A percentile compares a stretch with the other conserved stretches of the same genome.
phyloP scores from a whole-genome alignment of 768 basidiomycete species.

The Rhizopogon roseolus region DNA sequence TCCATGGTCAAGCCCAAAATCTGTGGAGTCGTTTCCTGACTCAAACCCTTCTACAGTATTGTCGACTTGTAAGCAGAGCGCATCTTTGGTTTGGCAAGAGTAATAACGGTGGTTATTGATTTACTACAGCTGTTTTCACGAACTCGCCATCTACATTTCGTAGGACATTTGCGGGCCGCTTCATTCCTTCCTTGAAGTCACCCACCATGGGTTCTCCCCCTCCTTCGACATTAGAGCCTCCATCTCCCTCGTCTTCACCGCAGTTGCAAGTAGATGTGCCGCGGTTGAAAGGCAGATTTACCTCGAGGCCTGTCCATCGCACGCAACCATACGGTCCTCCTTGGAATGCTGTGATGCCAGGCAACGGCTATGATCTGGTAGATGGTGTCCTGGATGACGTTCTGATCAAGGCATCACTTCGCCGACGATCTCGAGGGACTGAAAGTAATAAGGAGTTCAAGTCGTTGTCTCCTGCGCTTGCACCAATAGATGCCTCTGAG shows the following conservation, averaged over 20 bases:
- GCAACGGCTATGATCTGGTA: neutral
- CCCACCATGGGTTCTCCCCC: constrained; percentile 10
- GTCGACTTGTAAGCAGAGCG: neutral
- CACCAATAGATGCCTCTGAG: neutral
- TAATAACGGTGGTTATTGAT: neutral
- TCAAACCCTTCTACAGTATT: neutral
- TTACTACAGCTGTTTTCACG: neutral
- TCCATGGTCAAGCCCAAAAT: neutral
- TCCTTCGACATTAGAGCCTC: neutral
- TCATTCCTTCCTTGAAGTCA: constrained; percentile 20
- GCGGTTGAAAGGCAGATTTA: constrained; percentile 10
- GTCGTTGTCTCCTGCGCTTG: neutral
- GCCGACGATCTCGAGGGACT: neutral
- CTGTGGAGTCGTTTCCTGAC: neutral
- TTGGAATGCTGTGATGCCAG: constrained; percentile 28
- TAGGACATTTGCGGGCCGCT: constrained; percentile 10
- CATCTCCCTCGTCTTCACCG: neutral
- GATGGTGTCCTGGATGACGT: neutral
- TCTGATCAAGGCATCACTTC: neutral
- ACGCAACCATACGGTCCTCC: constrained; percentile 35
- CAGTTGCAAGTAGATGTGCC: constrained; percentile 8
- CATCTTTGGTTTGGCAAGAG: neutral
- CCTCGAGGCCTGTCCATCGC: constrained; percentile 22
- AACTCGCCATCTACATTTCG: constrained; percentile 1
- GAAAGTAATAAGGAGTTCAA: neutral